Evolutionary conservation across 345 rosid genomes (phyloP), one percentile per base, ranked within the genome.

Genomic region (Ceriops zippeliana): DNA sequence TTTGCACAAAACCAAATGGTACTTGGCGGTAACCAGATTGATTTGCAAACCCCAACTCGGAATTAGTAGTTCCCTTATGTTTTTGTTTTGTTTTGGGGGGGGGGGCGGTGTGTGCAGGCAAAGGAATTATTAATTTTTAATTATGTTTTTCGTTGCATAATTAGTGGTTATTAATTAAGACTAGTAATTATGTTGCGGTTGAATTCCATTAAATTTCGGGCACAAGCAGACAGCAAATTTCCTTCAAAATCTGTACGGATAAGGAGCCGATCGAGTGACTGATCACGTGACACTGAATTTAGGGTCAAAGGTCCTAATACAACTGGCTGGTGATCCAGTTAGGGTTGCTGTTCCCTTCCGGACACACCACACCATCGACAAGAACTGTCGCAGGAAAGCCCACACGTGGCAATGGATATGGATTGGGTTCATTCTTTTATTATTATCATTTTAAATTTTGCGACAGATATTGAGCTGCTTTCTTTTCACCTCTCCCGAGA

Each of bases 281-380:
- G 26, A 11, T 72, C 81, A 81, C 81, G 79, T 78, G 81, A 81
- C 28, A 1, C 11, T 20, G 28, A 16, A 2, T 16, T 13, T 6
- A 2, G 13, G 0, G 71, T 65, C 69, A 73, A 56, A 11, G 21
- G 3, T 17, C 20, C 27, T 22, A 2, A 17, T n/a, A 66, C 73
- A 81, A 71, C 67, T 70, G 84, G 75, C 60, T 69, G 72, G 75
- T 71, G 73, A 49, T 47, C 42, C 52, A 53, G 68, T 49, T 24
- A 70, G 32, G 70, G 28, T 62, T 62, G 73, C 65, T 63, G 72
- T 22, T 52, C 51, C 68, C 28, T 2, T 31, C 37, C 52, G 63
- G 76, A 73, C 76, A 68, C 57, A 13, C 49, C 4, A 15, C 17
- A 11, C 47, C 13, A 0, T 31, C 67, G 21, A 64, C 16, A 34